Conservation (phyloP, 1,139 yeast species). For the Hansenula lynferdii region DNA sequence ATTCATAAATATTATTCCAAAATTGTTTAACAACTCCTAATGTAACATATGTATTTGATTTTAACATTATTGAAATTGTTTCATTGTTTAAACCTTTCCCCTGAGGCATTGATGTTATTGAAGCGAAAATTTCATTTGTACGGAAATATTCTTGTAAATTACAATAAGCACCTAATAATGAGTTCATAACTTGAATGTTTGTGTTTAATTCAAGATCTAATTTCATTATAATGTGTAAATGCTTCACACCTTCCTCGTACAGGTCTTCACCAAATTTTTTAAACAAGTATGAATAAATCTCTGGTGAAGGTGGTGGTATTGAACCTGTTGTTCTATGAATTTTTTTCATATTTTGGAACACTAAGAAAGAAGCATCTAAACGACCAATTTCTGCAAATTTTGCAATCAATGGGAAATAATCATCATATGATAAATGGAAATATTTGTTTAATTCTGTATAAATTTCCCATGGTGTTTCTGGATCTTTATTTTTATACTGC, state of each 20-base stretch:
- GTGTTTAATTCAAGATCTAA: slow-evolving; percentile 60
- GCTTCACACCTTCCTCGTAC: slow-evolving; percentile 66
- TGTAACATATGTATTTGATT: slow-evolving; percentile 44
- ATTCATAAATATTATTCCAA: slow-evolving; percentile 52
- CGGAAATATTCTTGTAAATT: slow-evolving; percentile 55
- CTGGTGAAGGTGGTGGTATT: slow-evolving; percentile 56
- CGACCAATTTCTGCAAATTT: slow-evolving; percentile 47
- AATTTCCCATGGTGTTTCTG: slow-evolving; percentile 58
- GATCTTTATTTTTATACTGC: slow-evolving; percentile 35
- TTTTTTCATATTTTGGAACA: slow-evolving; percentile 60
- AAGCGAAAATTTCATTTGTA: slow-evolving; percentile 58
- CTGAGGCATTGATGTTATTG: slow-evolving; percentile 47
- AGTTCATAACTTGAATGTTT: slow-evolving; percentile 55
- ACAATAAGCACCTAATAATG: slow-evolving; percentile 63
- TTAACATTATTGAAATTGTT: slow-evolving; percentile 68
- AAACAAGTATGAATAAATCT: slow-evolving; percentile 60
- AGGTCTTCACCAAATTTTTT: slow-evolving; percentile 53
- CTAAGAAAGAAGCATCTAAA: slow-evolving; percentile 59
- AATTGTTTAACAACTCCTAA: slow-evolving; percentile 55
- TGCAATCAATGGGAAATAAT: slow-evolving; percentile 55
- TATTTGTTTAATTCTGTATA: slow-evolving; percentile 56
- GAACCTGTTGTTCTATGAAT: slow-evolving; percentile 51
- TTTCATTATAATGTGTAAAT: slow-evolving; percentile 60
- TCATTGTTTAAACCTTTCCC: slow-evolving; percentile 61
- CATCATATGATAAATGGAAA: slow-evolving; percentile 55